Base-by-base conservation (phyloP, 2,329 filamentous ascomycete species). In the Botrytis pseudocinerea region DNA sequence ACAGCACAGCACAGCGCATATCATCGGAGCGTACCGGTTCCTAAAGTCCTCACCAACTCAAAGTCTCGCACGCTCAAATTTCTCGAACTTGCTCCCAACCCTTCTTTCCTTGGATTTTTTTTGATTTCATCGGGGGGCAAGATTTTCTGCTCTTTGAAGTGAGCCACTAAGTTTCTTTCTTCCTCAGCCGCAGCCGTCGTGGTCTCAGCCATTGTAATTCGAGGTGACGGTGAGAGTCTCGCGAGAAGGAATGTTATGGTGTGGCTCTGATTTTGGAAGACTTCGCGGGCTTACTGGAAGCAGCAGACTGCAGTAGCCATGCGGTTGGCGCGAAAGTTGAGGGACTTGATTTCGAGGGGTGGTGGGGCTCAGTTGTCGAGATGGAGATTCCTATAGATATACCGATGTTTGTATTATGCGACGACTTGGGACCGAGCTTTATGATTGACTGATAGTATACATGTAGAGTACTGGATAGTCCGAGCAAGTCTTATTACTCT, bases 1-100 rank as follows among this genome's bases (percentile, higher is more conserved):
- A 72, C 54, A 71, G 28, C 63, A 73, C 54, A 69, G 38, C 63
- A 73, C 38, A 61, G 59, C 28, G 51, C 57, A 69, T 69, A 32
- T 44, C 46, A 65, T 72, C 38, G 38, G 42, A 44, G 46, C 54
- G 59, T 83, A 91, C 91, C 92, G 59, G 92, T 95, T 75, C 91
- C 93, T 76, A 95, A 84, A 20, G 93, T 95, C 81, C 92, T 90
- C 76, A 95, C 86, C 68, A 93, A 85, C 74, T 89, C 86, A 80
- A 95, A 95, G 83, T 94, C 91, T 74, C 86, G 83, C 73, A 85
- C 80, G 63, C 82, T 80, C 57, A 86, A 79, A 1, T 69, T 68
- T 63, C 73, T 77, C 32, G 78, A 80, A 48, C 76, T 79, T 14
- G 74, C 74, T 6, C 78, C 79, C 72, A 80, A 65, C 32, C 76